Evolutionary conservation across 1,284 basidiomycete genomes (phyloP).

Genomic region (Cystobasidium slooffiae): DNA sequence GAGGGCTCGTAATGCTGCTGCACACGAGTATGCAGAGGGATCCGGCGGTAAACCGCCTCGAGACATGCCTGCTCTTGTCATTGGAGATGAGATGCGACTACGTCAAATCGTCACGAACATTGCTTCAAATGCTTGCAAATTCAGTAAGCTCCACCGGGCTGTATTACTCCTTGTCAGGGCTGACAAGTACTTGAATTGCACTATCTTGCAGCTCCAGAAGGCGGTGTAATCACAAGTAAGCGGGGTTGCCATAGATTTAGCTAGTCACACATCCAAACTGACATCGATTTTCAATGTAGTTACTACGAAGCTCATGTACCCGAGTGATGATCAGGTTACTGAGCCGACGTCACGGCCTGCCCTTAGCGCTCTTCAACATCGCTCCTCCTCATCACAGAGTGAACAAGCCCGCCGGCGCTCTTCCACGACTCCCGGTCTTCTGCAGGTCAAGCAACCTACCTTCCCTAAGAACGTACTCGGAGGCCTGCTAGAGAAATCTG

Average conservation of each 20-base stretch:
- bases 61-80: conserved; percentile 63
- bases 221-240: conserved; percentile 3
- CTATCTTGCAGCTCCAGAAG: conserved; percentile 1
- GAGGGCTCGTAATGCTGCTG: conserved; percentile 20
- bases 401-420: background rate
- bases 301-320: conserved; percentile 4
- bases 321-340: background rate
- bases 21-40: background rate
- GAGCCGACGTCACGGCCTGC: background rate
- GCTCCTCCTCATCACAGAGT: background rate
- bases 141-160: background rate
- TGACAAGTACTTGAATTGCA: background rate
- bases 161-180: background rate
- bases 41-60: background rate
- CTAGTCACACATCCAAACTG: background rate
- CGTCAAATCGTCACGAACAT: conserved; percentile 63
- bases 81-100: conserved; percentile 77
- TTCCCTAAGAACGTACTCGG: background rate
- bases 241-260: background rate
- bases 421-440: background rate
- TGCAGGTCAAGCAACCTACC: background rate
- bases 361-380: background rate
- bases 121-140: conserved; percentile 29
- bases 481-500: background rate
- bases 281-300: background rate